phyloP scores from a whole-genome alignment of 2,329 filamentous ascomycete species.

The Fusarium guadeloupense region DNA sequence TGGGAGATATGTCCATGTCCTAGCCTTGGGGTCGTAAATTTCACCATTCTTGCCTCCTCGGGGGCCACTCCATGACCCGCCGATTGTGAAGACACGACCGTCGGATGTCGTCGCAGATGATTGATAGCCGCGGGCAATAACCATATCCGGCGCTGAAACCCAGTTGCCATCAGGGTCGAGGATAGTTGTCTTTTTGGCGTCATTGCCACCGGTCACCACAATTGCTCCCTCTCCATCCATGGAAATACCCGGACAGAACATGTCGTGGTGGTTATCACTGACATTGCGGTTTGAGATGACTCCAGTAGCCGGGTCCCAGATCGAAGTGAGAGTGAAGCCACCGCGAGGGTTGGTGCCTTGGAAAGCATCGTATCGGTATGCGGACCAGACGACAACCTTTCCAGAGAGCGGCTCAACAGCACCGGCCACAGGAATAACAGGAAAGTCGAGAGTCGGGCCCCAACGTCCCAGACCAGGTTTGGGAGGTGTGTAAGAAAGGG shows the following conservation, averaged over 20 bases:
- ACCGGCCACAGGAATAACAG: constrained; percentile 32
- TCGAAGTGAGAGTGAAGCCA: constrained; percentile 30
- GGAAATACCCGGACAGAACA: constrained; percentile 67
- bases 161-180: constrained; percentile 47
- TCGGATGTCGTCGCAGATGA: constrained; percentile 30
- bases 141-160: constrained; percentile 28
- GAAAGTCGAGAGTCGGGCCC: constrained; percentile 35
- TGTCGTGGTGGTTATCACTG: constrained; percentile 59
- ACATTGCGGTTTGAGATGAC: constrained; percentile 36
- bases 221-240: constrained; percentile 59
- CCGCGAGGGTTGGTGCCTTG: constrained; percentile 24
- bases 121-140: constrained; percentile 30
- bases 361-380: constrained; percentile 32
- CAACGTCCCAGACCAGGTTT: constrained; percentile 24
- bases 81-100: constrained; percentile 33
- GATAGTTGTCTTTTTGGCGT: constrained; percentile 59
- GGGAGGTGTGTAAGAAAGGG: constrained; percentile 24
- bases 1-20: constrained; percentile 27
- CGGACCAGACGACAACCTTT: constrained; percentile 34
- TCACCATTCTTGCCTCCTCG: constrained; percentile 31
- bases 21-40: constrained; percentile 26
- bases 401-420: constrained; percentile 31
- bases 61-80: constrained; percentile 34
- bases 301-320: constrained; percentile 31
- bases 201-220: constrained; percentile 64